phyloP scores from a whole-genome alignment of 768 basidiomycete species.

The Tricholoma hemisulphureum region DNA sequence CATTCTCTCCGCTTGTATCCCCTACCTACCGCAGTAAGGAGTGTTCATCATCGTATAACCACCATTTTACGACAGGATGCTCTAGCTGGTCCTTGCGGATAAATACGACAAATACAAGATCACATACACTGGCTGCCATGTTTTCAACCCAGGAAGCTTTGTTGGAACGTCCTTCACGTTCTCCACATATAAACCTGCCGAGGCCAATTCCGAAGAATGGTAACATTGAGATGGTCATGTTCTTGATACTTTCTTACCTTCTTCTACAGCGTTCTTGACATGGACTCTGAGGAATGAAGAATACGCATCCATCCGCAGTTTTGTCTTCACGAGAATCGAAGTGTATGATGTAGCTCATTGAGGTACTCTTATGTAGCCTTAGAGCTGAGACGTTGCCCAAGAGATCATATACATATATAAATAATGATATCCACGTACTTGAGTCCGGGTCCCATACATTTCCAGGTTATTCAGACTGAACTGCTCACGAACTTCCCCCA shows the following conservation, averaged over 20 bases:
- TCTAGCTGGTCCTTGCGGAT: slow-evolving; percentile 88
- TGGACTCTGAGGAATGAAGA: slow-evolving; percentile 37
- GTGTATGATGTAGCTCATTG: not conserved
- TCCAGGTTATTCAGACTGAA: not conserved
- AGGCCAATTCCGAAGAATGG: slow-evolving; percentile 84
- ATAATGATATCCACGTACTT: too few species aligned
- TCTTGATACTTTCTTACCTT: slow-evolving; percentile 2
- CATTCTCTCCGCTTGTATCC: slow-evolving; percentile 92
- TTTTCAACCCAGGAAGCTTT: slow-evolving; percentile 97
- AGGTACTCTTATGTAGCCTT: not conserved
- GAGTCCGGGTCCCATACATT: too few species aligned
- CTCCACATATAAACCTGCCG: slow-evolving; percentile 87
- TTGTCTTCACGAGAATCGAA: not conserved
- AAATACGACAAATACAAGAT: slow-evolving; percentile 95
- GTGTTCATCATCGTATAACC: not conserved
- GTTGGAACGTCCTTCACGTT: slow-evolving; percentile 80
- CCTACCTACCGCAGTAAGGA: slow-evolving; percentile 82
- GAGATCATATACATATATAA: too few species aligned
- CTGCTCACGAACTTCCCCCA: slow-evolving; percentile 67
- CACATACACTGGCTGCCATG: slow-evolving; percentile 97
- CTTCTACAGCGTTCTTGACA: slow-evolving; percentile 35
- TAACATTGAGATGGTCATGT: slow-evolving; percentile 25
- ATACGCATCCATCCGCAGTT: too few species aligned
- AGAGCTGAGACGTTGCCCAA: not conserved
- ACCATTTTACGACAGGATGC: slow-evolving; percentile 1